A percentile compares a stretch with the other conserved stretches of the same genome.
Conservation (phyloP, 2,329 filamentous ascomycete species). For the Ilyonectria robusta region DNA sequence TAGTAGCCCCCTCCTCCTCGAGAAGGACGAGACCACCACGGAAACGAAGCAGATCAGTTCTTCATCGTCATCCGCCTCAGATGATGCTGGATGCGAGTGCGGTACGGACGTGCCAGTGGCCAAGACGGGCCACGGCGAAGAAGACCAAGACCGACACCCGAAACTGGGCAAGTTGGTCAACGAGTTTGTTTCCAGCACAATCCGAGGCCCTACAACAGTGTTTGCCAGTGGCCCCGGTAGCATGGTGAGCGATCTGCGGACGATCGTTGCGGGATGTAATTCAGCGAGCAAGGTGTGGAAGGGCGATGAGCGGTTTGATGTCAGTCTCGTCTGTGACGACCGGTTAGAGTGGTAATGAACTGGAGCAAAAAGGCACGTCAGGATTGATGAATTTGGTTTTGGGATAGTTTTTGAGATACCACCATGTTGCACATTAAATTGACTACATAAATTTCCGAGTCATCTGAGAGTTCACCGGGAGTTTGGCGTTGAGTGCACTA, state of each 20-base stretch:
- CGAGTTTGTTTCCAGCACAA: conserved; percentile 63
- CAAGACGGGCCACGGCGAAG: conserved; percentile 47
- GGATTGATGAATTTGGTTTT: conserved; percentile 24
- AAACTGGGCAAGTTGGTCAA: conserved; percentile 62
- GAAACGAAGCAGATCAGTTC: conserved; percentile 38
- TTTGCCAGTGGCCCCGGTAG: conserved; percentile 72
- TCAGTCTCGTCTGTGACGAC: conserved; percentile 72
- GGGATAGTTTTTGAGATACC: conserved; percentile 40
- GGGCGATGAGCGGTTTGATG: conserved; percentile 69
- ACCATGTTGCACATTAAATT: conserved; percentile 26
- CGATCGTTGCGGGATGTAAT: conserved; percentile 68
- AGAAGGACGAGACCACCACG: conserved; percentile 30
- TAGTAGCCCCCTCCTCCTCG: conserved; percentile 31
- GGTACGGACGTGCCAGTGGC: conserved; percentile 49
- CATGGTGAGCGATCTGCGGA: conserved; percentile 72
- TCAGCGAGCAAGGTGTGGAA: conserved; percentile 68
- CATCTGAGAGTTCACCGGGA: no score
- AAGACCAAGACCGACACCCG: conserved; percentile 57
- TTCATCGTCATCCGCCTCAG: conserved; percentile 44
- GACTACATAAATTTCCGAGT: not conserved
- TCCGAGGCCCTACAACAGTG: conserved; percentile 66
- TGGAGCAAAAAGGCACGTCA: conserved; percentile 2
- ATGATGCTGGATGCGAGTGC: conserved; percentile 44
- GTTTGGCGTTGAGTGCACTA: no score
- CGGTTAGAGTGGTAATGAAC: conserved; percentile 64